Base-by-base conservation (phyloP, 768 basidiomycete genomes). In the Boletellus sp. region DNA sequence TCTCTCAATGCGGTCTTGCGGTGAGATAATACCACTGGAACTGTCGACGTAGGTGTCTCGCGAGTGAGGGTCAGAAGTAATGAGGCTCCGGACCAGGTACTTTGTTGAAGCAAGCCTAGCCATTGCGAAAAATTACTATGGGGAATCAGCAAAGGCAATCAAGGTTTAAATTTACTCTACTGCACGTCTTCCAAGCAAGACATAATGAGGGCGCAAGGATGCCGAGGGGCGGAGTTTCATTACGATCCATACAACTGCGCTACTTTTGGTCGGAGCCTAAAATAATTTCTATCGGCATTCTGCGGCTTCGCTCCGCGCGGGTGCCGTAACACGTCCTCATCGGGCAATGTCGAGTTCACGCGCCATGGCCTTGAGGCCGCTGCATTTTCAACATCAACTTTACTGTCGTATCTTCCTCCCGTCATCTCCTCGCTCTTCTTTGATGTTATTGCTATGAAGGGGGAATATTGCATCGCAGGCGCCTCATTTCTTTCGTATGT, bases 401-500 rank as follows among this genome's bases (percentile, higher is more conserved):
- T 36, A 43, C 53, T 34, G 32, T 41, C 45, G 34, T 36, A 63
- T 47, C 53, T 51, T 55, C 35, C 57, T 51, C 56, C 51, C 48
- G 48, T 46, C 40, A 47, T 52, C 56, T 58, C 34, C 53, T 46
- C 38, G 42, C 48, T 51, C 50, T 52, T 56, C 51, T 51, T 64
- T 50, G 49, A 52, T 55, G 57, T 49, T 51, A 54, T 57, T 46
- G 39, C 46, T 45, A 81, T 90, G 81, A 84, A 78, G 51, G 89
- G 89, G 26, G 87, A 90, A 77, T 57, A 87, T 52, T 90, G 86
- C 67, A 78, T 91, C 38, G 81, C 84, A 48, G 68, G 80, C 55
- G 87, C 84, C 44, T 80, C 88, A 42, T 58, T 89, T 50, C 72
- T 91, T 46, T 83, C 88, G 89, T 87, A 65, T 50, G 84, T 72